These are phyloP conservation scores for Hyphopichia homilentoma DNA, from an alignment of 805 yeast genomes.

Conservation along the genomic window DNA sequence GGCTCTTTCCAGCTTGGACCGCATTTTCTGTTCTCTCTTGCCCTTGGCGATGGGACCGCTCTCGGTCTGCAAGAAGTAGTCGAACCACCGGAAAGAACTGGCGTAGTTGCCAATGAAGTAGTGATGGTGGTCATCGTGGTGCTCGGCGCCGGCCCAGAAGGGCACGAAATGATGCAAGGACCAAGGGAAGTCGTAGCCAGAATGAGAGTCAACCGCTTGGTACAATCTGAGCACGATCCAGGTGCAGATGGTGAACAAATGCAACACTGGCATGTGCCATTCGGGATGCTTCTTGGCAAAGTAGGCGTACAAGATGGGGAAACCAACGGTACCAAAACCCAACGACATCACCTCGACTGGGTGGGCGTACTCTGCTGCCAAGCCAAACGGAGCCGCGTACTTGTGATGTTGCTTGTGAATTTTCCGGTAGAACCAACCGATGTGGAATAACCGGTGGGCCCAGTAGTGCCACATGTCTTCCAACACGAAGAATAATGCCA, in stretches of 20 bases:
- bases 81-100: slow-evolving; percentile 96
- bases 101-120: slow-evolving; percentile 95
- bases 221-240: slow-evolving; percentile 88
- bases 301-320: slow-evolving; percentile 82
- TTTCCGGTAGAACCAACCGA: slow-evolving; percentile 83
- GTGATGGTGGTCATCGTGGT: slow-evolving; percentile 96
- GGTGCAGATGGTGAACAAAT: slow-evolving; percentile 79
- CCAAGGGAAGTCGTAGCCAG: slow-evolving; percentile 98
- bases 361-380: slow-evolving; percentile 97
- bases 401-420: slow-evolving; percentile 98
- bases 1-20: slow-evolving; percentile 50
- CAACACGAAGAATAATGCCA: slow-evolving; percentile 71
- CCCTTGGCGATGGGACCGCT: slow-evolving; percentile 79
- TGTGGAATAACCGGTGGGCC: slow-evolving; percentile 88
- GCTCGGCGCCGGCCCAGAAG: slow-evolving; percentile 98
- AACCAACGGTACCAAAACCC: slow-evolving; percentile 95
- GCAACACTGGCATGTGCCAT: slow-evolving; percentile 43
- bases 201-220: slow-evolving; percentile 97
- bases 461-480: slow-evolving; percentile 98
- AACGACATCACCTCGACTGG: slow-evolving; percentile 88
- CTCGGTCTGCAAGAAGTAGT: slow-evolving; percentile 80
- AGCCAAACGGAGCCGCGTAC: slow-evolving; percentile 96
- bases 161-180: slow-evolving; percentile 89
- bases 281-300: slow-evolving; percentile 50
- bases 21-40: slow-evolving; percentile 66